Conservation (phyloP, 1,284 basidiomycete genomes). For the Gomphus bonarii region DNA sequence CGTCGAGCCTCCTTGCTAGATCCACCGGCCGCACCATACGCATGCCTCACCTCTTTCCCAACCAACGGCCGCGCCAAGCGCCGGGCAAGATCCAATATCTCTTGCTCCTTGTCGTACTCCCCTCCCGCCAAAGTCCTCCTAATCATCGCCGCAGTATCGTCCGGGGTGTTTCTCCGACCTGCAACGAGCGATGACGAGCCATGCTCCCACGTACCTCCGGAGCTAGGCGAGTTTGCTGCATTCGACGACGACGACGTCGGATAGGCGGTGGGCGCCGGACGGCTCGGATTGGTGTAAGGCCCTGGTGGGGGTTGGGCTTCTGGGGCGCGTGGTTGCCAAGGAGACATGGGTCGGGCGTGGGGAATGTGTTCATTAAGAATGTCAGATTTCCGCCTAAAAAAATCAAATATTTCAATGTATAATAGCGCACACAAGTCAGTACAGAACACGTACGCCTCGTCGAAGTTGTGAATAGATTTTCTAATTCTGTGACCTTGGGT, state of each 20-base stretch:
- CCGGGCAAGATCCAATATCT: constrained; percentile 50
- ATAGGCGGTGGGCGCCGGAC: background rate
- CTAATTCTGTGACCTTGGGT: constrained; percentile 57
- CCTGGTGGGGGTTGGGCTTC: background rate
- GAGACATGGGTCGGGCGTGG: constrained; percentile 33
- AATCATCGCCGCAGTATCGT: constrained; percentile 60
- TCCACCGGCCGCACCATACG: constrained; percentile 9
- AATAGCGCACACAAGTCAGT: background rate
- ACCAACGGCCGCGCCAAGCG: constrained; percentile 42
- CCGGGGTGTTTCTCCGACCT: constrained; percentile 38
- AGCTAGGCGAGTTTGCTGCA: constrained; percentile 14
- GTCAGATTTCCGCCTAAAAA: constrained; percentile 72
- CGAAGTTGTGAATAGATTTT: constrained; percentile 80
- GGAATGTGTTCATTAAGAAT: constrained; percentile 91
- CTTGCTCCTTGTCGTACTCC: constrained; percentile 29
- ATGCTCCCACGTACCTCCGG: constrained; percentile 6
- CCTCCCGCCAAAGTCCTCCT: constrained; percentile 46
- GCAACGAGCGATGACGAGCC: constrained; percentile 14
- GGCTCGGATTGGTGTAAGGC: constrained; percentile 4
- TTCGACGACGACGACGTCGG: constrained; percentile 19
- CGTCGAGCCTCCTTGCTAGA: constrained; percentile 35
- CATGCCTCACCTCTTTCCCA: constrained; percentile 7
- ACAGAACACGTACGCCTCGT: constrained; percentile 59
- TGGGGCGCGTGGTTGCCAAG: constrained; percentile 19
- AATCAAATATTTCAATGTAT: no score